Base-by-base conservation (phyloP, 768 basidiomycete species). In the Phanerochaete sordida region DNA sequence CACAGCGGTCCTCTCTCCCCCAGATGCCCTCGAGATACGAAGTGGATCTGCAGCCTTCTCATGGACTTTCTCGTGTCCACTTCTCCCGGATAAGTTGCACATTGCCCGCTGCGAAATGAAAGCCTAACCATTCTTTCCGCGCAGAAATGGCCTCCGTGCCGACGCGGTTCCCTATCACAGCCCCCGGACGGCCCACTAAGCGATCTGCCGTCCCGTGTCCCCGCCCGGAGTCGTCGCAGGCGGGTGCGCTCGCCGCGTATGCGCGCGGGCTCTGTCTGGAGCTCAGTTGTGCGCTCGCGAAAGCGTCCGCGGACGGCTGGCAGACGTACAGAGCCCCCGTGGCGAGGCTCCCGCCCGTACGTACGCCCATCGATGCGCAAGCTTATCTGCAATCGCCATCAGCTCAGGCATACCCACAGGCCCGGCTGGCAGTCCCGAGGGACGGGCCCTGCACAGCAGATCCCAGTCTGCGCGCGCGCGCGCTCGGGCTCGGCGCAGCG, bases 361-460 rank as follows among this genome's bases (percentile, higher is more conserved):
- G 28, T 30, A 49, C 15, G 19, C 27, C 33, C 52, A 61, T 61
- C 60, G 60, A 61, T 61, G 43, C 39, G n/a, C 30, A 56, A 50
- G 61, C 56, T 62, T 62, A 62, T 62, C 61, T 51, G 45, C 60
- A 51, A 62, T 62, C 61, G 54, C 53, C 55, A 62, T 62, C 61
- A 61, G 19, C 26, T 43, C 6, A 23, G 5, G 44, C 28, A 44
- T 56, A n/a, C 44, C 30, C 46, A 21, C 35, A 28, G 55, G 60
- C 57, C 60, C 60, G 60, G 45, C 47, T 50, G 26, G 16, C 44
- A 45, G 59, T 53, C 30, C 35, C 28, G 39, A 43, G 39, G 33
- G 54, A 56, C 52, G 30, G 28, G 28, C 5, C 33, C 19, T 8
- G 37, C 39, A 54, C 49, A 52, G 47, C 47, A 21, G 23, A 43